Conservation (phyloP, 306 rosid genomes). For the Bauhinia variegata region DNA sequence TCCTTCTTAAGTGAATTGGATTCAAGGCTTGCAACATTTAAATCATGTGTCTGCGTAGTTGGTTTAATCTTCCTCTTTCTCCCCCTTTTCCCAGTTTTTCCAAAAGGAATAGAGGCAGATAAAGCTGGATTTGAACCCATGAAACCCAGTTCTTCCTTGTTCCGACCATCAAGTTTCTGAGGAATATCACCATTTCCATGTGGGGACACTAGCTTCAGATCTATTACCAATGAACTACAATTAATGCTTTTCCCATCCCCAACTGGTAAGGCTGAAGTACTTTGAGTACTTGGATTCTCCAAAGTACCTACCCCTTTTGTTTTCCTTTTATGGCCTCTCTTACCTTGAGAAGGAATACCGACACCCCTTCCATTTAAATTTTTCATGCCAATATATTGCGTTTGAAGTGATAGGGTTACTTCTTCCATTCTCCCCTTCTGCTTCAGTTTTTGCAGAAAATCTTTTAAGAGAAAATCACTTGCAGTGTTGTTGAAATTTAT, state of each 20-base stretch:
- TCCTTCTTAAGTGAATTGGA: conserved; percentile 40
- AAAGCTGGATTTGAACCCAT: conserved; percentile 34
- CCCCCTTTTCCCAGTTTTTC: conserved; percentile 14
- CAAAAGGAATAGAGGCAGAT: conserved; percentile 11
- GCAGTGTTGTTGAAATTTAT: no score
- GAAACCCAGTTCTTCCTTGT: conserved; percentile 31
- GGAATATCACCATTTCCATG: conserved; percentile 13
- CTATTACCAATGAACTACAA: conserved; percentile 52
- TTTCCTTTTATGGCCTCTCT: conserved; percentile 46
- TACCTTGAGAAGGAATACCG: conserved; percentile 44
- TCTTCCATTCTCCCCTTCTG: conserved; percentile 39
- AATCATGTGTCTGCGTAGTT: conserved; percentile 62
- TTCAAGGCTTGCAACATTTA: conserved; percentile 58
- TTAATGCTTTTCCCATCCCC: conserved; percentile 21
- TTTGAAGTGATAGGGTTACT: conserved; percentile 26
- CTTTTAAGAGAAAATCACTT: no score
- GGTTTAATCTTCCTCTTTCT: conserved; percentile 34
- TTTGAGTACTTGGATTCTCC: conserved; percentile 26
- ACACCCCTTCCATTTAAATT: conserved; percentile 54
- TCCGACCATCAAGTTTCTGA: conserved; percentile 19
- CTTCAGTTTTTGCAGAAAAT: conserved; percentile 6
- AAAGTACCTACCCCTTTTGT: conserved; percentile 33
- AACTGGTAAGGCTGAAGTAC: conserved; percentile 3
- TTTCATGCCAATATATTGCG: conserved; percentile 46
- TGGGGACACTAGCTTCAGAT: conserved; percentile 34